Evolutionary conservation across 139 green algal species (phyloP), one percentile per base, ranked within the genome.

Genomic region (Microglena sp.): DNA sequence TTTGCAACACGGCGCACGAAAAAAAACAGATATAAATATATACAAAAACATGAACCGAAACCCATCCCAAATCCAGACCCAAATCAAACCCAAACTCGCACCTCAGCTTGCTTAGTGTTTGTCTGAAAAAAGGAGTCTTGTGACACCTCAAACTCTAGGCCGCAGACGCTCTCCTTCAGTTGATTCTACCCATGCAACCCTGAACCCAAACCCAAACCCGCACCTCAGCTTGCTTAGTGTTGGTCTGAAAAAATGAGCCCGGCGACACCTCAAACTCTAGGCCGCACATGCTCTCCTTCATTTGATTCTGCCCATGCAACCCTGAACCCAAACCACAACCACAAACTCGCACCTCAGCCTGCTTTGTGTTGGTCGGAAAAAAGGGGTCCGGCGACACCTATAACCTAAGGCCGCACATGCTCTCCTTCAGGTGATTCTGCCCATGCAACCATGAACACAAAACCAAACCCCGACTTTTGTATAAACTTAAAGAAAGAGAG

Each of bases 201-300:
- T n/a, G n/a, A n/a, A n/a, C n/a, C n/a, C n/a, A n/a, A n/a, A n/a
- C n/a, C n/a, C 40, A 50, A 50, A 26, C 50, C 15, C 55, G 24
- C 55, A 61, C 55, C 15, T 89, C 78, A 4, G 87, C 80, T 66
- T 92, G 84, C 4, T 26, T 21, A 0, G 75, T 87, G 73, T 96
- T 96, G 62, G 82, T 87, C 70, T 96, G 90, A 69, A 96, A 96
- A 69, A 96, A 96, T 1, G 77, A 84, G 5, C 75, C 73, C 2
- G 89, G 65, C 0, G 77, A 89, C 1, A 95, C 75, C 22, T n/a
- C n/a, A n/a, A n/a, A n/a, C n/a, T n/a, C 60, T 33, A 92, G 60
- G 0, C 80, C 83, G 27, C 64, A 66, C 67, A 95, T 55, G 1
- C 6, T 24, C 24, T 70, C 64, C 3, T 26, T 5, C 7, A 67